These are phyloP conservation scores for Plantago ovata DNA, from an alignment of 257 asterid genomes.

Conservation along the genomic window DNA sequence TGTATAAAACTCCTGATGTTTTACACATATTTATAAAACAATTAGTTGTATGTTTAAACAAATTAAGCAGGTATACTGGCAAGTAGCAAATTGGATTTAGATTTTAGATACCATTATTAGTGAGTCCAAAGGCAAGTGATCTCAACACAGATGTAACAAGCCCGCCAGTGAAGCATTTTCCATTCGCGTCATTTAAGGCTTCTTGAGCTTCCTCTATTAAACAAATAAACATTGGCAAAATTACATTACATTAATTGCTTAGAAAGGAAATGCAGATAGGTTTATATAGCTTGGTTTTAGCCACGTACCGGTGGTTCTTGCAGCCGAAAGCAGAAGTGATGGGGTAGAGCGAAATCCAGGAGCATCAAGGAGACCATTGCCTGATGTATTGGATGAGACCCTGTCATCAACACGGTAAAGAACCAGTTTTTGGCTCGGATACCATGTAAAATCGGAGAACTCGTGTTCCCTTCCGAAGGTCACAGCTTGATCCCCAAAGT, in stretches of 20 bases:
- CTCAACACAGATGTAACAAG: slow-evolving; percentile 25
- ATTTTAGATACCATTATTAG: slow-evolving; percentile 39
- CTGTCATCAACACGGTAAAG: slow-evolving; percentile 46
- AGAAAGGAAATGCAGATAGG: too few species aligned
- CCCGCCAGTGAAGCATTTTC: slow-evolving; percentile 45
- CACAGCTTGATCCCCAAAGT: slow-evolving; percentile 35
- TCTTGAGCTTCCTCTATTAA: slow-evolving; percentile 55
- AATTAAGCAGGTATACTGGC: too few species aligned
- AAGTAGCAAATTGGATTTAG: not conserved
- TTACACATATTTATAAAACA: not conserved
- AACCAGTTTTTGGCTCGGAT: slow-evolving; percentile 46
- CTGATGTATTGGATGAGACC: slow-evolving; percentile 29
- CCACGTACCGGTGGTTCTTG: slow-evolving; percentile 41
- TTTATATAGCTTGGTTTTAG: too few species aligned
- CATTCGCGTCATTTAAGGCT: slow-evolving; percentile 33
- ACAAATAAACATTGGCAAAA: not conserved
- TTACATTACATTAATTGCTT: too few species aligned
- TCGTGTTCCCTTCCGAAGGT: slow-evolving; percentile 46
- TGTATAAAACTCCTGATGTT: slow-evolving; percentile 35
- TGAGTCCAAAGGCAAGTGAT: slow-evolving; percentile 34
- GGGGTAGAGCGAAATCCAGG: slow-evolving; percentile 42
- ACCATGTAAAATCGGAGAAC: slow-evolving; percentile 53
- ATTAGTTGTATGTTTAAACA: not conserved
- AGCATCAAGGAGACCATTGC: slow-evolving; percentile 37
- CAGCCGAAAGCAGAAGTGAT: slow-evolving; percentile 18